Evolutionary conservation across 257 asterid species (phyloP), one percentile per base, ranked within the genome.

Genomic region (Coffea eugenioides): DNA sequence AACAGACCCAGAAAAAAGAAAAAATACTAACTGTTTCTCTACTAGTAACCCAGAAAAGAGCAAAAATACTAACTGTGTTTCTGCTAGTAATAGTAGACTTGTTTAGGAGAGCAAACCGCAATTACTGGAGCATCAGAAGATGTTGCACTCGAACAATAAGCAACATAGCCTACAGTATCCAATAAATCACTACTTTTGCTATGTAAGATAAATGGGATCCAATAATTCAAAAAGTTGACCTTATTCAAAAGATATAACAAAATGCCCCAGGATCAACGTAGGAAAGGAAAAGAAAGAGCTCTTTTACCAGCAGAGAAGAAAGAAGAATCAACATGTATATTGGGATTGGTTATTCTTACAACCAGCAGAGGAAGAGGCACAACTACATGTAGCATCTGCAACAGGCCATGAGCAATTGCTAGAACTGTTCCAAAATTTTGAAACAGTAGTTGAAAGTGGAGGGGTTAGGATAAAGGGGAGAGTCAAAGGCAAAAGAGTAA

Each of bases 271-370:
- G 25, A 34, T 62, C 36, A 54, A 72, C 39, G 54, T 21, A 72
- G 31, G 46, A 5, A 49, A 39, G 59, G 34, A 31, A 64, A 62
- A 73, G 1, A 36, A 2, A 39, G 65, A 23, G 25, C 49, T 72
- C 5, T 48, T 49, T 49, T 8, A 27, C 67, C 69, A 59, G 6
- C 45, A 25, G 21, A 49, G 77, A 80, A n/a, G 25, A 66, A 46
- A 6, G 25, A 54, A 79, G 36, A 67, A 66, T 23, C 34, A 45
- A 51, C 27, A 72, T 41, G 15, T 11, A 45, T 34, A 72, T 31
- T 36, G 36, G 69, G 72, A 73, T 59, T 62, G 71, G 70, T 34
- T 27, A n/a, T n/a, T 71, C 82, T 66, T 64, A 80, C 49, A 70
- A 76, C 57, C 76, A 80, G 54, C 34, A 39, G 66, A 7, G 51